Percentiles rank a stretch among this genome's conserved stretches.
These are phyloP conservation scores for Plenodomus biglobosus DNA, from an alignment of 2,329 filamentous ascomycete species.

Conservation along the genomic window DNA sequence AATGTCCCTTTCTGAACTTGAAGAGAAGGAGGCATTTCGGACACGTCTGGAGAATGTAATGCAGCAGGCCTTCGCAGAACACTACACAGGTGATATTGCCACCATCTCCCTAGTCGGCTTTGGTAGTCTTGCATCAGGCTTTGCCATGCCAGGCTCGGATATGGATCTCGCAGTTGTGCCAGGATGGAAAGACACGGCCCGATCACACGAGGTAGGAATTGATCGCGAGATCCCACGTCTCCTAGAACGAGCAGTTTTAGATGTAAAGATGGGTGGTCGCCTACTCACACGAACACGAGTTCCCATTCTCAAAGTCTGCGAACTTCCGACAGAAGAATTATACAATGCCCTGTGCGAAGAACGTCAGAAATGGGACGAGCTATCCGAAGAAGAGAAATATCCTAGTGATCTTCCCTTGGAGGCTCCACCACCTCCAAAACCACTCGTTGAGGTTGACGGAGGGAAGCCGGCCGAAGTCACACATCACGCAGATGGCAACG, in stretches of 20 bases:
- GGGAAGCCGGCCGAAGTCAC: conserved; percentile 9
- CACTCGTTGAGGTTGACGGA: conserved; percentile 10
- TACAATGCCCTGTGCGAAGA: conserved; percentile 63
- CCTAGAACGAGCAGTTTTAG: conserved; percentile 73
- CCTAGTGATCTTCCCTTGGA: conserved; percentile 18
- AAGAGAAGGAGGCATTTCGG: conserved; percentile 72
- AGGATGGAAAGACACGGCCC: conserved; percentile 45
- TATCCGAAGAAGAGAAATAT: conserved; percentile 51
- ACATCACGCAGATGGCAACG: conserved; percentile 9
- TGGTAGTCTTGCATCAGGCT: conserved; percentile 80
- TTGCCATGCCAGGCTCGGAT: conserved; percentile 84
- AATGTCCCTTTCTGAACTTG: conserved; percentile 64
- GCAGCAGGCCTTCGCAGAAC: conserved; percentile 57
- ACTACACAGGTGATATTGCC: conserved; percentile 51
- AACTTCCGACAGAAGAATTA: conserved; percentile 65
- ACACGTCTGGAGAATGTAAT: conserved; percentile 65
- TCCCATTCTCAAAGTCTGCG: conserved; percentile 84
- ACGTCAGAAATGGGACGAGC: conserved; percentile 70
- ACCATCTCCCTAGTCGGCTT: conserved; percentile 74
- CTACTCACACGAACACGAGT: conserved; percentile 77
- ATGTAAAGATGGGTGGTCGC: conserved; percentile 72
- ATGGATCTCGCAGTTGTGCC: conserved; percentile 84
- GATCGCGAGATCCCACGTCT: conserved; percentile 66
- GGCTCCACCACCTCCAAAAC: conserved; percentile 10
- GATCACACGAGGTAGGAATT: conserved; percentile 46